Base-by-base conservation (phyloP, 805 yeast genomes). In the Candida michaelii region DNA sequence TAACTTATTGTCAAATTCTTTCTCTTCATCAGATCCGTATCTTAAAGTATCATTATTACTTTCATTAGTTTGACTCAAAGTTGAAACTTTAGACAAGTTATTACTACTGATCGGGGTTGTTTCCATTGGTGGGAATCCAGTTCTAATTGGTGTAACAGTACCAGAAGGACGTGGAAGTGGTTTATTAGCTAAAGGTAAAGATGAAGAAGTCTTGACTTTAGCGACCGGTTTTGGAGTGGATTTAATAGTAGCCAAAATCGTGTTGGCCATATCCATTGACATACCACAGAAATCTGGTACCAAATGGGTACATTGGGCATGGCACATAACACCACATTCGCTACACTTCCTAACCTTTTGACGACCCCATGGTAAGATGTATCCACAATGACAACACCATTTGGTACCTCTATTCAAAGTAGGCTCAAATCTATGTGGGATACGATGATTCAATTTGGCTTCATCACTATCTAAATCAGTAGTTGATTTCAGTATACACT, bases 341-440 rank as follows among this genome's bases (percentile, higher is more conserved):
- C 85, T 71, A 74, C 99, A 91, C 62, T 89, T 93, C 39, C 97
- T 77, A 9, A 90, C 95, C 54, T 87, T 89, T 63, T 89, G 89
- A 56, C 84, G 80, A 40, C 98, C 96, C 85, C 97, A 84, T 13
- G 99, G 98, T 48, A 93, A 73, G 40, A 93, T 82, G 59, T 89
- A 89, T 47, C 99, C 99, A 76, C 99, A 93, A 62, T 93, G 99
- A 55, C 98, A 93, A 68, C 99, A 93, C 99, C 99, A 93, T 59
- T 91, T 90, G 2, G 99, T 95, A 55, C 97, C 95, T 65, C 89
- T 83, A 58, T 93, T 93, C 13, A 93, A 77, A 19, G 82, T 79
- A n/a, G 91, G 90, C 52, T 87, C 96, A 62, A 91, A 91, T 60
- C 97, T 80, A 62, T 93, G 99, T 27, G 99, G 99, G 53, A 93